A percentile compares a stretch with the other conserved stretches of the same genome.
Conservation (phyloP, 805 yeast genomes). For the Maudiozyma serrabonitensis region DNA sequence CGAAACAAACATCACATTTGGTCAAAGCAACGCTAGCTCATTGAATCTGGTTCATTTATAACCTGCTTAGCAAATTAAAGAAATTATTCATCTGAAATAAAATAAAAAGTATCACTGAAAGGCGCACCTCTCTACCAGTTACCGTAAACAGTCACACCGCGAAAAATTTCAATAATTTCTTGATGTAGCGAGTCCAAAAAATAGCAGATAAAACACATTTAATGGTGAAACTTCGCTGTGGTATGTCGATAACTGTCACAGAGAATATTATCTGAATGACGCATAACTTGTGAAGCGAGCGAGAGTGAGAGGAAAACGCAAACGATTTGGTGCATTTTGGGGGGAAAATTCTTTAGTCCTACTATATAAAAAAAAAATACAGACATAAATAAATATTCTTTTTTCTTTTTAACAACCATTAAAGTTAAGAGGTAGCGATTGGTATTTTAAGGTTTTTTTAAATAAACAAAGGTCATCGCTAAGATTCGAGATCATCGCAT, state of each 20-base stretch:
- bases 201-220: not conserved
- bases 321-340: too few relatives aligned
- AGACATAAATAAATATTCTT: not conserved
- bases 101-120: not conserved
- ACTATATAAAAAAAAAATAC: not conserved
- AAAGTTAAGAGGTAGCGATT: conserved; percentile 4
- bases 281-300: too few relatives aligned
- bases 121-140: not conserved
- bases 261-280: too few relatives aligned
- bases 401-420: not conserved
- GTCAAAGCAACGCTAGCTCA: too few relatives aligned
- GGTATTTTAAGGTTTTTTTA: not conserved
- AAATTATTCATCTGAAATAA: too few relatives aligned
- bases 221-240: not conserved
- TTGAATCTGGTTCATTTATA: too few relatives aligned
- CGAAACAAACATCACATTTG: too few relatives aligned
- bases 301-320: too few relatives aligned
- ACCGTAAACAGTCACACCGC: not conserved
- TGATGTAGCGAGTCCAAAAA: not conserved
- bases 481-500: not conserved
- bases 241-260: conserved; percentile 15
- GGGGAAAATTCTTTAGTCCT: not conserved
- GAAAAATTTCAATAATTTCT: not conserved
- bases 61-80: too few relatives aligned
- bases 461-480: not conserved